Conservation (phyloP, 2,329 filamentous ascomycete species). For the Fusarium sp. region DNA sequence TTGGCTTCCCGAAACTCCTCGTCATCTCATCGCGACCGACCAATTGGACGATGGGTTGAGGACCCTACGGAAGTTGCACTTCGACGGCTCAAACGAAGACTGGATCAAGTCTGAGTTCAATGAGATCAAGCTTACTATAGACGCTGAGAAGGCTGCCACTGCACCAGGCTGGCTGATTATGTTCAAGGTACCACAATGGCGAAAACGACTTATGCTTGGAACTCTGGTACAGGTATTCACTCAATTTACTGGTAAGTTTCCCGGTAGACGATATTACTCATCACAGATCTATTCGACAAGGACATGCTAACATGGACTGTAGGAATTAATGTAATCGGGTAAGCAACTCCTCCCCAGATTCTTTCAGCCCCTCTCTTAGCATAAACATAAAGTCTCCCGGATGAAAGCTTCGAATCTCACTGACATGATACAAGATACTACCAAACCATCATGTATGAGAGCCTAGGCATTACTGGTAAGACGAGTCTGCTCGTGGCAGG, state of each 20-base stretch:
- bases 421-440: conserved; percentile 52
- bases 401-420: not conserved
- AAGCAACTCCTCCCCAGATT: not conserved
- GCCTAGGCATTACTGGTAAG: conserved; percentile 61
- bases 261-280: not conserved
- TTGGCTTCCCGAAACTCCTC: conserved; percentile 44
- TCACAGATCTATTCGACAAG: not conserved
- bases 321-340: conserved; percentile 64
- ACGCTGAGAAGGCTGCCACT: conserved; percentile 45
- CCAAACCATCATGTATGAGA: conserved; percentile 64
- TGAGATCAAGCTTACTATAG: conserved; percentile 67
- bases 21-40: conserved; percentile 50
- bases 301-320: not conserved
- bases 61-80: conserved; percentile 61
- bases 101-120: conserved; percentile 65
- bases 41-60: conserved; percentile 55
- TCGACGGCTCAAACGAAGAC: conserved; percentile 63
- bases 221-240: conserved; percentile 70
- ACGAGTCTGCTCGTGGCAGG: conserved; percentile 66
- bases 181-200: conserved; percentile 66
- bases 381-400: not conserved
- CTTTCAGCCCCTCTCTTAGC: not conserved
- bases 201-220: conserved; percentile 67
- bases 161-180: conserved; percentile 63
- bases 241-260: conserved; percentile 56